A percentile compares a stretch with the other conserved stretches of the same genome.
phyloP scores from a whole-genome alignment of 2,329 filamentous ascomycete genomes.

The Fusarium sp. region DNA sequence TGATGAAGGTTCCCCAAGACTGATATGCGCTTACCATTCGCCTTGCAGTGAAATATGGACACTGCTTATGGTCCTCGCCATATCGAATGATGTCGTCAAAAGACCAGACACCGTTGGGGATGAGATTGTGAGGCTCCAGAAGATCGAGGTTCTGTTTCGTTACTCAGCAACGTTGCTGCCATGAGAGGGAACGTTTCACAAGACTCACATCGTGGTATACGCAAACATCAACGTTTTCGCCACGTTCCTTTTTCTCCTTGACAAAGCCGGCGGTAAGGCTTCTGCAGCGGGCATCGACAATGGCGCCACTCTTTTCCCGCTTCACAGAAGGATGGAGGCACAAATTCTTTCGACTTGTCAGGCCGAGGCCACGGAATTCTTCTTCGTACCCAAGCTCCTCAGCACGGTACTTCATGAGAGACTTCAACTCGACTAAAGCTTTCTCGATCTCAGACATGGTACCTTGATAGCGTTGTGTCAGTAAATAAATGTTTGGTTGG shows the following conservation, averaged over 20 bases:
- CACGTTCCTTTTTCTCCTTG: conserved; percentile 95
- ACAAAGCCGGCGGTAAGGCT: conserved; percentile 97
- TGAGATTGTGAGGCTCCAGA: conserved; percentile 91
- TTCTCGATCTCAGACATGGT: conserved; percentile 99
- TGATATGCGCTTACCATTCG: conserved; percentile 75
- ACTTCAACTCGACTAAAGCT: conserved; percentile 89
- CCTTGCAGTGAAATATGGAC: conserved; percentile 94
- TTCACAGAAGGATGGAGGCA: conserved; percentile 97
- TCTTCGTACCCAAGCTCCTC: conserved; percentile 90
- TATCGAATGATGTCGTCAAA: conserved; percentile 89
- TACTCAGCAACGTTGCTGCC: conserved; percentile 17
- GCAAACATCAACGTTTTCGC: conserved; percentile 93
- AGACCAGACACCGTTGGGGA: conserved; percentile 96
- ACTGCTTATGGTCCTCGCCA: conserved; percentile 95
- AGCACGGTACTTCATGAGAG: conserved; percentile 92
- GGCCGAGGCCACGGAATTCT: conserved; percentile 89
- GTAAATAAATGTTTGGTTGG: background rate
- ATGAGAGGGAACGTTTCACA: background rate
- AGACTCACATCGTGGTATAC: conserved; percentile 86
- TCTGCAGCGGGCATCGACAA: conserved; percentile 96
- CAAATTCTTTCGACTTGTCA: conserved; percentile 97
- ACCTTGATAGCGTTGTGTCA: conserved; percentile 50
- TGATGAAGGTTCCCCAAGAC: background rate
- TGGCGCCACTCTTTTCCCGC: conserved; percentile 90
- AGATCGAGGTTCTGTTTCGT: conserved; percentile 82